phyloP scores from a whole-genome alignment of 345 rosid genomes.

The Ceriops tagal region DNA sequence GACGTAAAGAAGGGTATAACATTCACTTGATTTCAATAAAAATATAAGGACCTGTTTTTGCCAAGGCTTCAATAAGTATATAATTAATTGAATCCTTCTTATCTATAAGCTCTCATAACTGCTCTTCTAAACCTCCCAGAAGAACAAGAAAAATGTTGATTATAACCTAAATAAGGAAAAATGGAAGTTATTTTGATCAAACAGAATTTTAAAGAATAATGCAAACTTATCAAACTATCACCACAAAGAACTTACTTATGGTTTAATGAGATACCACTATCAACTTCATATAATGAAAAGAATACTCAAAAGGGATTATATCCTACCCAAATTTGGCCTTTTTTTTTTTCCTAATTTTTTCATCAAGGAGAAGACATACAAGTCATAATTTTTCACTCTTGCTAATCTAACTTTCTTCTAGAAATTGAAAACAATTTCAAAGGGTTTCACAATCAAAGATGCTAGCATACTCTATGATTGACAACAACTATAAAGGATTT shows the following conservation, averaged over 20 bases:
- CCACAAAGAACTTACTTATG: not conserved
- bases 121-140: conserved; percentile 65
- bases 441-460: too few relatives aligned
- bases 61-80: conserved; percentile 51
- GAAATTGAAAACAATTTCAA: too few relatives aligned
- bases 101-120: conserved; percentile 46
- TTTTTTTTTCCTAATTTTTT: not conserved
- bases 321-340: not conserved
- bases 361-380: not conserved
- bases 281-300: not conserved
- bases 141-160: conserved; percentile 61
- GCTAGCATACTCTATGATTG: too few relatives aligned
- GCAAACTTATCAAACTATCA: not conserved
- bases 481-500: too few relatives aligned
- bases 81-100: conserved; percentile 42
- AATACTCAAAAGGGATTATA: not conserved
- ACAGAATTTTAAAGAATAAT: not conserved
- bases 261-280: not conserved
- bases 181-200: not conserved
- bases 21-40: conserved; percentile 60
- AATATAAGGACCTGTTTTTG: conserved; percentile 64
- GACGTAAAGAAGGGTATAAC: conserved; percentile 5
- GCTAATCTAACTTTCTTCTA: too few relatives aligned
- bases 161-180: conserved; percentile 45
- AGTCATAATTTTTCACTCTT: not conserved